Percentiles rank a stretch among this genome's conserved stretches.
phyloP scores from a whole-genome alignment of 2,329 filamentous ascomycete species.

The Colletotrichum horii region DNA sequence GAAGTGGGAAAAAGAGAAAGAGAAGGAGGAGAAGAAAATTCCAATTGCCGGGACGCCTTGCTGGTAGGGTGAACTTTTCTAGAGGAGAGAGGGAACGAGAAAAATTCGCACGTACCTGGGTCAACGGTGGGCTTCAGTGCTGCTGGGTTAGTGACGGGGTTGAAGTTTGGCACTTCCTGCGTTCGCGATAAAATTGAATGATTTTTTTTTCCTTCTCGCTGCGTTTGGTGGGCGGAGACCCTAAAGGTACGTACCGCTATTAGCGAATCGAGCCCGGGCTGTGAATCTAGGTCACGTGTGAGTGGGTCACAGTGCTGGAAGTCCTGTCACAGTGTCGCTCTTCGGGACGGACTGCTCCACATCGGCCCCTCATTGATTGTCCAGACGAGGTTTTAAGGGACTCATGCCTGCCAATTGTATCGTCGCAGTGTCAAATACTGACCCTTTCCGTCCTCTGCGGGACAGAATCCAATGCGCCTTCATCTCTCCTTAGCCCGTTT shows the following conservation, averaged over 20 bases:
- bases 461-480: background rate
- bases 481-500: background rate
- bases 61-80: background rate
- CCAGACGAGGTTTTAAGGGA: background rate
- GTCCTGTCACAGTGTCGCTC: too few species aligned
- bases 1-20: background rate
- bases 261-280: constrained; percentile 27
- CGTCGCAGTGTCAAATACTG: background rate
- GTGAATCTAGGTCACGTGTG: constrained; percentile 3
- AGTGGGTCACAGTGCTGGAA: background rate
- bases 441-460: background rate
- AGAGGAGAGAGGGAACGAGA: background rate
- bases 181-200: constrained; percentile 41
- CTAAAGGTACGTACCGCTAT: constrained; percentile 33
- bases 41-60: constrained; percentile 4
- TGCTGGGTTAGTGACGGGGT: constrained; percentile 29
- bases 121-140: constrained; percentile 40
- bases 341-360: background rate
- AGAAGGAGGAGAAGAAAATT: background rate
- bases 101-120: constrained; percentile 36
- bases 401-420: background rate
- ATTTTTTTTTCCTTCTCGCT: constrained; percentile 29
- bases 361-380: background rate
- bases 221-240: constrained; percentile 46
- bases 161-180: constrained; percentile 34